Conservation (phyloP, 1,284 basidiomycete genomes). For the Ustilago hordei region DNA sequence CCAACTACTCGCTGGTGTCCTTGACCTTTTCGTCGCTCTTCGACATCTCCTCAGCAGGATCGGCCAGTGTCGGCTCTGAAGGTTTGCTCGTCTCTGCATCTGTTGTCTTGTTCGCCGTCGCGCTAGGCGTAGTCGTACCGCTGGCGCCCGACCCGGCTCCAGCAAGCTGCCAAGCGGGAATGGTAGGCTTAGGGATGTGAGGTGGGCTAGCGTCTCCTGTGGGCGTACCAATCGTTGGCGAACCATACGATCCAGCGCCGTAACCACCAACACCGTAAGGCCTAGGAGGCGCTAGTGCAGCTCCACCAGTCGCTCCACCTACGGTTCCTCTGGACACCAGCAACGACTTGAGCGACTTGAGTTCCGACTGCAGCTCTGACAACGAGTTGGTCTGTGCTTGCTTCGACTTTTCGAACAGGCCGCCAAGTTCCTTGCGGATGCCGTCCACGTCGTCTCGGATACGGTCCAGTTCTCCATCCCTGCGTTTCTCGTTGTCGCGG, state of each 20-base stretch:
- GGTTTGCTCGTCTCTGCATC: conserved; percentile 29
- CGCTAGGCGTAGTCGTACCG: conserved; percentile 13
- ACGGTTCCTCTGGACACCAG: conserved; percentile 82
- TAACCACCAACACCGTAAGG: conserved; percentile 37
- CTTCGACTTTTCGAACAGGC: conserved; percentile 95
- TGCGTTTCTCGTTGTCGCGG: conserved; percentile 80
- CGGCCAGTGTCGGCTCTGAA: conserved; percentile 24
- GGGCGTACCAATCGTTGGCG: conserved; percentile 47
- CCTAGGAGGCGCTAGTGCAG: conserved; percentile 21
- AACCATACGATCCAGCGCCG: conserved; percentile 36
- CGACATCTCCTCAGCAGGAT: conserved; percentile 50
- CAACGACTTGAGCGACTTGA: conserved; percentile 93
- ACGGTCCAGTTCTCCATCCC: conserved; percentile 90
- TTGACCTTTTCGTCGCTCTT: conserved; percentile 38
- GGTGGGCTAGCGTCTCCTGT: conserved; percentile 51
- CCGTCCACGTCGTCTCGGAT: conserved; percentile 74
- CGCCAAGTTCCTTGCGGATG: conserved; percentile 89
- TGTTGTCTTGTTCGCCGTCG: conserved; percentile 9
- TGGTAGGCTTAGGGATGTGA: conserved; percentile 56
- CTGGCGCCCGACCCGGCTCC: conserved; percentile 23
- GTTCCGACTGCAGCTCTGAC: conserved; percentile 88
- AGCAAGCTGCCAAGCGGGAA: conserved; percentile 68
- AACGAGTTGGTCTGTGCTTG: conserved; percentile 76
- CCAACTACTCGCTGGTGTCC: conserved; percentile 24
- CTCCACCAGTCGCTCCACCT: conserved; percentile 64